phyloP scores from a whole-genome alignment of 1,284 basidiomycete species.

The Ustilago lituana region DNA sequence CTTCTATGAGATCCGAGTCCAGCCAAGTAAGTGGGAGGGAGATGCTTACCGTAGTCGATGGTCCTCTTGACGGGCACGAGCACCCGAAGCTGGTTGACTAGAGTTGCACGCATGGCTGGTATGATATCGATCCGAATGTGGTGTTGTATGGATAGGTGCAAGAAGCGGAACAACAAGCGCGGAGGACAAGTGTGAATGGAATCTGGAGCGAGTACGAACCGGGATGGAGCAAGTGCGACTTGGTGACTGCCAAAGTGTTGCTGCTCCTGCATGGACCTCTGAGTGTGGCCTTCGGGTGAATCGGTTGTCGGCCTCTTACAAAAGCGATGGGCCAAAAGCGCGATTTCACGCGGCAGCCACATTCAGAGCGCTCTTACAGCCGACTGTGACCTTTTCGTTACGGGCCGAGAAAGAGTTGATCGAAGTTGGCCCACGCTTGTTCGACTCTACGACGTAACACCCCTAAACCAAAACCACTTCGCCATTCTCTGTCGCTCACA shows the following conservation, averaged over 20 bases:
- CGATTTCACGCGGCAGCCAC: constrained; percentile 21
- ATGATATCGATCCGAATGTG: constrained; percentile 1
- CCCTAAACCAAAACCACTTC: too few species aligned
- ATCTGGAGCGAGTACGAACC: background rate
- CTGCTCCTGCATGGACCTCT: background rate
- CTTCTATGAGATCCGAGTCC: too few species aligned
- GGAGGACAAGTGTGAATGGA: background rate
- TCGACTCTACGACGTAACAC: constrained; percentile 3
- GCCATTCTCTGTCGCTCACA: too few species aligned
- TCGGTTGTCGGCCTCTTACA: constrained; percentile 45
- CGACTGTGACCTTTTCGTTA: too few species aligned
- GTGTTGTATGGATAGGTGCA: background rate
- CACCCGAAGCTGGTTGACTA: constrained; percentile 64
- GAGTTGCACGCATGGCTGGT: constrained; percentile 58
- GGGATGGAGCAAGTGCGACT: constrained; percentile 16
- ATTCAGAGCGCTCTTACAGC: constrained; percentile 17
- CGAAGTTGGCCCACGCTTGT: background rate
- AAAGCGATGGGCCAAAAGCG: constrained; percentile 16
- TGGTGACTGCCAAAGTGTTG: background rate
- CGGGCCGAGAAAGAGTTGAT: constrained; percentile 22
- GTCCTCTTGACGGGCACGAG: constrained; percentile 67
- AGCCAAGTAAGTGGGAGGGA: too few species aligned
- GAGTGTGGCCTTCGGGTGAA: constrained; percentile 26
- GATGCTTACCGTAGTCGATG: constrained; percentile 63
- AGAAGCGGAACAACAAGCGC: constrained; percentile 2